Conservation (phyloP, 1,284 basidiomycete genomes). For the Ganoderma sp. region DNA sequence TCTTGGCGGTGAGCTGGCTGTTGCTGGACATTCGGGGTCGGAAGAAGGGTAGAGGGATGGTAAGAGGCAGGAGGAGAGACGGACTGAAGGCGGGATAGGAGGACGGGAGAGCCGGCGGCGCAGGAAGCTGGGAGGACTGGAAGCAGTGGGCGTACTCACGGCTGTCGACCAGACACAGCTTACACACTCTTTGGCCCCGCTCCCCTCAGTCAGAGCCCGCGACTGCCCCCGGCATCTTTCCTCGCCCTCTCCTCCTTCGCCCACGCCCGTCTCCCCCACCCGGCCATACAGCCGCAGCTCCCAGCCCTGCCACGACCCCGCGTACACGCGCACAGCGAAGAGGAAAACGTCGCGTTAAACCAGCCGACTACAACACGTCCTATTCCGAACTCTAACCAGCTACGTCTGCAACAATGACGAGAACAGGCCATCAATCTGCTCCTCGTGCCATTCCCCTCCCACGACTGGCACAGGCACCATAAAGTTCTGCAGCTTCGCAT, state of each 20-base stretch:
- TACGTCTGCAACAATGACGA: slow-evolving; percentile 65
- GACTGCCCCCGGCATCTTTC: neutral
- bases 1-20: slow-evolving; percentile 31
- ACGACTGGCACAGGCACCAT: slow-evolving; percentile 83
- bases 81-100: slow-evolving; percentile 1
- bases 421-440: slow-evolving; percentile 93
- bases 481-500: slow-evolving; percentile 93
- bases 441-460: slow-evolving; percentile 81
- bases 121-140: slow-evolving; percentile 11
- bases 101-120: slow-evolving; percentile 15
- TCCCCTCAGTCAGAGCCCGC: neutral
- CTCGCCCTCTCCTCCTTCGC: neutral
- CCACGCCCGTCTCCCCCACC: neutral
- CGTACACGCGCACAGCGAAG: neutral
- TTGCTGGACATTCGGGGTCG: slow-evolving; percentile 30
- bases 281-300: neutral
- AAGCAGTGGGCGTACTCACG: slow-evolving; percentile 11
- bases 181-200: neutral
- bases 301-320: neutral
- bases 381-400: slow-evolving; percentile 2
- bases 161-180: slow-evolving; percentile 15
- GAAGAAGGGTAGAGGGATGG: neutral
- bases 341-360: neutral
- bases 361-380: neutral
- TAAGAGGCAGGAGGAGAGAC: neutral